phyloP scores from a whole-genome alignment of 1,284 basidiomycete species.

The Cutaneotrichosporon mucoides region DNA sequence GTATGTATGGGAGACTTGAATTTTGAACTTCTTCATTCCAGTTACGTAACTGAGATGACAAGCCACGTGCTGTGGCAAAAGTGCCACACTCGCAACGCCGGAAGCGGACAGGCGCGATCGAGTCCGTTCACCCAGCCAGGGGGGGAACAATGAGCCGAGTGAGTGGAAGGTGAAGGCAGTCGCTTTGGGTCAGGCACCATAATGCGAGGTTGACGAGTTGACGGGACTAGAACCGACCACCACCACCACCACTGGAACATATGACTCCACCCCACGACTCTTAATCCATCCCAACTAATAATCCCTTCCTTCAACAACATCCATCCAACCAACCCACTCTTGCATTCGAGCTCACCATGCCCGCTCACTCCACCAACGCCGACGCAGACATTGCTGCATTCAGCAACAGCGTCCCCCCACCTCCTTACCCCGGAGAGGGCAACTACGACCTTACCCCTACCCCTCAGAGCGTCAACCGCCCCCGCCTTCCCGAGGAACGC shows the following conservation, averaged over 20 bases:
- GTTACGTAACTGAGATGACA: no score
- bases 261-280: no score
- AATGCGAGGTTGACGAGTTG: no score
- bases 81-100: conserved; percentile 7
- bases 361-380: conserved; percentile 1
- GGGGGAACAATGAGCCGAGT: no score
- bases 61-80: conserved; percentile 12
- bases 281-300: no score
- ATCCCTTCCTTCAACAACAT: not conserved
- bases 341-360: conserved; percentile 3
- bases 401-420: conserved; percentile 29
- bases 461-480: conserved; percentile 40
- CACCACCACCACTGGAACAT: no score
- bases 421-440: conserved; percentile 32
- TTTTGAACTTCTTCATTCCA: no score
- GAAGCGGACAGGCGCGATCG: not conserved
- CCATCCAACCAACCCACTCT: not conserved
- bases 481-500: conserved; percentile 36
- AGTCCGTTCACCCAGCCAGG: no score
- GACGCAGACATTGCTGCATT: conserved; percentile 22
- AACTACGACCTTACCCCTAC: conserved; percentile 34
- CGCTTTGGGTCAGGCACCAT: no score
- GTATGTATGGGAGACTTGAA: no score
- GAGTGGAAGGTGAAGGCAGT: no score
- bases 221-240: no score